These are phyloP conservation scores for Neoboletus brunneissimus DNA, from an alignment of 768 basidiomycete species.

Conservation along the genomic window DNA sequence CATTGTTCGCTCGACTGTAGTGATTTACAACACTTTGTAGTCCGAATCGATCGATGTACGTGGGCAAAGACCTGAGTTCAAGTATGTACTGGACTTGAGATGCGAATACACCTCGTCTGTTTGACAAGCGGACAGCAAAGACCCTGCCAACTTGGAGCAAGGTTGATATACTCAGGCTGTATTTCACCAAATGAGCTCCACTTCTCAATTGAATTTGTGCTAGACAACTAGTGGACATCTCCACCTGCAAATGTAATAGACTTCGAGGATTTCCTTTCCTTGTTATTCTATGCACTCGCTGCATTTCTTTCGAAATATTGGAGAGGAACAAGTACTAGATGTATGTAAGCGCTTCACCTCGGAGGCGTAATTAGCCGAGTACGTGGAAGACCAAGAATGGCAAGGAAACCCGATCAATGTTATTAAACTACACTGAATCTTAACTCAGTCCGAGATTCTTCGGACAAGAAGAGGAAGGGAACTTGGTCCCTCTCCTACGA, in stretches of 20 bases:
- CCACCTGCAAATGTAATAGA: neutral
- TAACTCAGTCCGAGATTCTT: slow-evolving; percentile 21
- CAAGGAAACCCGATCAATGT: neutral
- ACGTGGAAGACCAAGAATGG: neutral
- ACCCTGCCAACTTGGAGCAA: too few species aligned
- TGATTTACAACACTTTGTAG: slow-evolving; percentile 4
- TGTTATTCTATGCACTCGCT: too few species aligned
- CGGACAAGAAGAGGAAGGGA: slow-evolving; percentile 54
- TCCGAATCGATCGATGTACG: neutral
- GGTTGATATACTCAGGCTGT: too few species aligned
- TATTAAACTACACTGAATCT: neutral
- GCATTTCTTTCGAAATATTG: neutral
- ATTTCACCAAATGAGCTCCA: neutral
- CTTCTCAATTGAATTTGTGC: neutral
- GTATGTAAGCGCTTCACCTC: neutral
- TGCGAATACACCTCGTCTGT: neutral
- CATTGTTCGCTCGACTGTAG: slow-evolving; percentile 4
- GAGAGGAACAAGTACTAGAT: neutral
- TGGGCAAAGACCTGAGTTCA: neutral
- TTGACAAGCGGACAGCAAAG: too few species aligned
- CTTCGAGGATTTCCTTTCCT: neutral
- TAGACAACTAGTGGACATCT: neutral
- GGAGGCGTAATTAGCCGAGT: neutral
- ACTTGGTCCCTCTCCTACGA: slow-evolving; percentile 50
- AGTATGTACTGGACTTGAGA: neutral